Evolutionary conservation across 306 rosid species (phyloP).

Genomic region (Quercus dentata): DNA sequence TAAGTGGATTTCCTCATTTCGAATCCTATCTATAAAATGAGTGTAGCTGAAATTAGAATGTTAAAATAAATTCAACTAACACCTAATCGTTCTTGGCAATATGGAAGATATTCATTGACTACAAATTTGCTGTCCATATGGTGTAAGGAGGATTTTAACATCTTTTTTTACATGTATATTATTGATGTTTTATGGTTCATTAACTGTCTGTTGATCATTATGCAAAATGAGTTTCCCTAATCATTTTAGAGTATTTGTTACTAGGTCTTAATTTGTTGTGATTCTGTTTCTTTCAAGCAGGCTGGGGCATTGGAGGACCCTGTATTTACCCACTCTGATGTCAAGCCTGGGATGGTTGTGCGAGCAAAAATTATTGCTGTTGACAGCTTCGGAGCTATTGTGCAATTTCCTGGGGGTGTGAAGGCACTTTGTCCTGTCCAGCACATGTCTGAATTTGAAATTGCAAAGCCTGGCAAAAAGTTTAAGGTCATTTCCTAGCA

Average conservation of each 20-base stretch:
- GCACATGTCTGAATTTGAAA: constrained; percentile 97
- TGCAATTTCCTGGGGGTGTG: constrained; percentile 94
- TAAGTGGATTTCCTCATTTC: too few species aligned
- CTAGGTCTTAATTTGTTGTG: constrained; percentile 11
- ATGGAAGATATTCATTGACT: not conserved
- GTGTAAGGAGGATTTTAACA: not conserved
- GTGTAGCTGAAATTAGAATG: too few species aligned
- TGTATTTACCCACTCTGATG: constrained; percentile 90
- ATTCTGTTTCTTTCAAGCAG: constrained; percentile 32
- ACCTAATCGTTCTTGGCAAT: not conserved
- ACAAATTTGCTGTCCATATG: not conserved
- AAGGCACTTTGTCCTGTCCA: constrained; percentile 93
- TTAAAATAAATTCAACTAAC: not conserved
- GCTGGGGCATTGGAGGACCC: constrained; percentile 85
- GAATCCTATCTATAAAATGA: too few species aligned
- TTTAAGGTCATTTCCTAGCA: constrained; percentile 59
- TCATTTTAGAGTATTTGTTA: constrained; percentile 1
- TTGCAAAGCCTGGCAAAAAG: constrained; percentile 83
- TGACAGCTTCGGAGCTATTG: constrained; percentile 86
- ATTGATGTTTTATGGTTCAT: not conserved
- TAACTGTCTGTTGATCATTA: not conserved
- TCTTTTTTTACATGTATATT: not conserved
- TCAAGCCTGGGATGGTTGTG: constrained; percentile 87
- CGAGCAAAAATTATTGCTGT: constrained; percentile 77
- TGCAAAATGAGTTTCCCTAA: constrained; percentile 1